Evolutionary conservation across 2,329 filamentous ascomycete species (phyloP), one percentile per base, ranked within the genome.

Genomic region (Fusarium euwallaceae): DNA sequence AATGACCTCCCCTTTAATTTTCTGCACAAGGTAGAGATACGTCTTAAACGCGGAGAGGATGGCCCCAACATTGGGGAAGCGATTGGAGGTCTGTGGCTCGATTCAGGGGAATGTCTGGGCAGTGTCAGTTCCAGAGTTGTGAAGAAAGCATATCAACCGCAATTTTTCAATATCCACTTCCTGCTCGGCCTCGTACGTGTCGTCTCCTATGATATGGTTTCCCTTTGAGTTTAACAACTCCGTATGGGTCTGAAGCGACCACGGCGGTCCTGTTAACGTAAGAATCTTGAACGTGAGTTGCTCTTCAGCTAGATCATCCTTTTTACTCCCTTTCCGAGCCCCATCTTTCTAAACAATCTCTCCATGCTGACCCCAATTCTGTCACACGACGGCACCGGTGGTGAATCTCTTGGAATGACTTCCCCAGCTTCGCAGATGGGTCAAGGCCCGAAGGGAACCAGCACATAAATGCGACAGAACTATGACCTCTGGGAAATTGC

Each of bases 1-100:
- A 2, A 85, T 77, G 0, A 86, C 88, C 59, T 90, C 88, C 0
- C 78, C 82, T 72, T 86, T 89, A 75, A 90, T 83, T 4, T 88
- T 82, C 10, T 78, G 69, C 0, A 90, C 68, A 0, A 86, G 84
- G 60, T 88, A 89, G 17, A 89, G 67, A 67, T 88, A 88, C 0
- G 88, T 89, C 80, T 90, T 89, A 82, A 90, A 88, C 11, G 87
- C 87, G 78, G 90, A 90, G 14, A 90, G 76, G 2, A 90, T 78
- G 0, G 86, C 85, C 4, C 78, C 77, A 0, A 85, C 87, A 66
- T 82, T 75, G 1, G 88, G 88, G 9, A 90, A 81, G 2, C 88
- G 83, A 2, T 83, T 87, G 34, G 90, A 72, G 0, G 87, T 88
- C 75, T 90, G 88, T 16, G 88, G 81, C 77, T 91, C 88, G 34